Evolutionary conservation across 2,329 filamentous ascomycete genomes (phyloP).

Genomic region (Coniochaeta hoffmannii): DNA sequence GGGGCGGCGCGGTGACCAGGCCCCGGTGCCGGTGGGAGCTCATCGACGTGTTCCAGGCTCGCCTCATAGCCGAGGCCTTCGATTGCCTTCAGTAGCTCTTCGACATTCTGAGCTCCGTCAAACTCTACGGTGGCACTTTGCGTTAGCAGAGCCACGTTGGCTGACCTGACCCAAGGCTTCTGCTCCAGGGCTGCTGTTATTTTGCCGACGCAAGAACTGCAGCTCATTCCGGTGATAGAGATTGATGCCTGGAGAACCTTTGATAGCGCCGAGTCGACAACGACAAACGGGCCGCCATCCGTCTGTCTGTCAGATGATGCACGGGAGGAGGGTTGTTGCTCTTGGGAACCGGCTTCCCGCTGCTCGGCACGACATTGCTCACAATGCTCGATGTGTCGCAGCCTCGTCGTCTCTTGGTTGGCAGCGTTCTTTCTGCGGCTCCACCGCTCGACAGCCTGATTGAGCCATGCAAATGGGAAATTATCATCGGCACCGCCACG

Average conservation of each 20-base stretch:
- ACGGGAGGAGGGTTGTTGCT: conserved; percentile 1
- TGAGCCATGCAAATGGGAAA: background rate
- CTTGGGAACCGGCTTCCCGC: conserved; percentile 9
- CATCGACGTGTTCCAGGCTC: conserved; percentile 42
- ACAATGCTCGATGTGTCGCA: conserved; percentile 34
- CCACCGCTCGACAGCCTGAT: conserved; percentile 31
- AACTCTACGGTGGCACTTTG: conserved; percentile 60
- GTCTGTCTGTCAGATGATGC: background rate
- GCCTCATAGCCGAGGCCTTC: conserved; percentile 62
- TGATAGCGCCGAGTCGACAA: conserved; percentile 12
- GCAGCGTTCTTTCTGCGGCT: conserved; percentile 19
- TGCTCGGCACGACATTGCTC: conserved; percentile 23
- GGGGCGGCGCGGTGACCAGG: conserved; percentile 5
- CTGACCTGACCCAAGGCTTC: conserved; percentile 48
- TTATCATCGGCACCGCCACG: background rate
- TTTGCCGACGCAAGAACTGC: conserved; percentile 58
- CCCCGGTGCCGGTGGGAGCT: conserved; percentile 22
- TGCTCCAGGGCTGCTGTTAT: conserved; percentile 55
- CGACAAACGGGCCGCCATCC: conserved; percentile 23
- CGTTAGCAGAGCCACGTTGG: conserved; percentile 55
- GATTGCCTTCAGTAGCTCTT: conserved; percentile 45
- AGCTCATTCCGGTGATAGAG: conserved; percentile 63
- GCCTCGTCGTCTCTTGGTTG: conserved; percentile 11
- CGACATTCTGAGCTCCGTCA: conserved; percentile 30
- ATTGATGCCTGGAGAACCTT: conserved; percentile 15